A percentile compares a stretch with the other conserved stretches of the same genome.
Conservation (phyloP, 306 rosid species). For the Macrotyloma uniflorum region DNA sequence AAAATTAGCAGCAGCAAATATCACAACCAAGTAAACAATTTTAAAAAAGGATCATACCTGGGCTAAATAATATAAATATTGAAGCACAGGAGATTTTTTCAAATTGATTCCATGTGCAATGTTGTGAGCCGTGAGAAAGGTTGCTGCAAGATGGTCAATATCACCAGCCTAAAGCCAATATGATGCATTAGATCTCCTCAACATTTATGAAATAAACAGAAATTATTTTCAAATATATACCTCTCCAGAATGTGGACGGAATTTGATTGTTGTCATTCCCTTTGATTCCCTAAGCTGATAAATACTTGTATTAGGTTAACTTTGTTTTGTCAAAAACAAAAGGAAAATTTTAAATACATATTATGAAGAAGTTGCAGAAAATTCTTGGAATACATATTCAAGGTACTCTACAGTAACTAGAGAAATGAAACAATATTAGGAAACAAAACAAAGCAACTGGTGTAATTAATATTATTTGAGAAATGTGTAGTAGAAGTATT, state of each 20-base stretch:
- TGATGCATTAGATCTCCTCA: slow-evolving; percentile 32
- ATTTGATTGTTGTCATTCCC: slow-evolving; percentile 94
- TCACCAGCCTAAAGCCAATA: slow-evolving; percentile 81
- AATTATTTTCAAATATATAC: slow-evolving; percentile 47
- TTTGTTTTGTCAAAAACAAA: slow-evolving; percentile 16
- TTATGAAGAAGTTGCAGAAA: slow-evolving; percentile 15
- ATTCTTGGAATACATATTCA: neutral
- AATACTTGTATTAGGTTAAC: slow-evolving; percentile 40
- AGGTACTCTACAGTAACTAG: neutral
- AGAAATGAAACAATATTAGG: neutral
- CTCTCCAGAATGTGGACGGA: slow-evolving; percentile 99
- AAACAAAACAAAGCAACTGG: neutral
- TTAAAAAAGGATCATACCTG: slow-evolving; percentile 58
- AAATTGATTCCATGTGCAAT: slow-evolving; percentile 97
- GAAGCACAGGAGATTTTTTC: slow-evolving; percentile 95
- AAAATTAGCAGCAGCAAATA: slow-evolving; percentile 1
- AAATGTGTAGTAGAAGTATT: neutral
- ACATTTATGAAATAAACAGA: slow-evolving; percentile 22
- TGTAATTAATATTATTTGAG: neutral
- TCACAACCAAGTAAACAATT: slow-evolving; percentile 31
- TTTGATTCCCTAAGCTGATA: slow-evolving; percentile 96
- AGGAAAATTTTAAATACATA: slow-evolving; percentile 12
- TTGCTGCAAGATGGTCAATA: slow-evolving; percentile 97
- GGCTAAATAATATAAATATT: slow-evolving; percentile 83
- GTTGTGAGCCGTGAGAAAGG: slow-evolving; percentile 81